A percentile compares a stretch with the other conserved stretches of the same genome.
phyloP scores from a whole-genome alignment of 2,329 filamentous ascomycete genomes.

The Penicillium sp. region DNA sequence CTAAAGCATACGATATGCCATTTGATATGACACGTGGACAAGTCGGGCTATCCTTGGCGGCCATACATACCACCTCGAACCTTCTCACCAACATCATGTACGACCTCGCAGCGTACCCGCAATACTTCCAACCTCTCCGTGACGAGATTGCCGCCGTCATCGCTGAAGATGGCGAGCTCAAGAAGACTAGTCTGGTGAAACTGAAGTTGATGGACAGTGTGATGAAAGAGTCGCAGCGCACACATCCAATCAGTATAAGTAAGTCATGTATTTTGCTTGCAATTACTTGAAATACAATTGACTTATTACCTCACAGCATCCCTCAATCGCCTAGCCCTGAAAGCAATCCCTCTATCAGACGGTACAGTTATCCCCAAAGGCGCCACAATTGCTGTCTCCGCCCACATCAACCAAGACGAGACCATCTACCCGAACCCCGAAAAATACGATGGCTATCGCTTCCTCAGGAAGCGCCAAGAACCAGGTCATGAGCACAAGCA shows the following conservation, averaged over 20 bases:
- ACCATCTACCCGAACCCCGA: constrained; percentile 28
- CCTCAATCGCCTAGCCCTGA: constrained; percentile 26
- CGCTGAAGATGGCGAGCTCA: constrained; percentile 39
- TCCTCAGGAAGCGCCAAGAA: constrained; percentile 31
- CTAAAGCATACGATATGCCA: constrained; percentile 2
- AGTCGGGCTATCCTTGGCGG: constrained; percentile 31
- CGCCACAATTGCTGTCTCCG: constrained; percentile 25
- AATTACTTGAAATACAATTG: not conserved
- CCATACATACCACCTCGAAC: constrained; percentile 37
- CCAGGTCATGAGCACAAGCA: constrained; percentile 31
- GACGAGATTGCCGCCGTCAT: constrained; percentile 51
- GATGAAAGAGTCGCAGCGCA: constrained; percentile 35
- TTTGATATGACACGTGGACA: constrained; percentile 23
- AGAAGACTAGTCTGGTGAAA: constrained; percentile 34
- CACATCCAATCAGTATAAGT: constrained; percentile 29
- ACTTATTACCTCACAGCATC: constrained; percentile 16
- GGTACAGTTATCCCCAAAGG: constrained; percentile 33
- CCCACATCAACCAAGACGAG: constrained; percentile 29
- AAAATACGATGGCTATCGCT: constrained; percentile 36
- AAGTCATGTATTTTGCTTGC: constrained; percentile 4
- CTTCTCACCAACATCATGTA: constrained; percentile 52
- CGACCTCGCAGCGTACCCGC: constrained; percentile 52
- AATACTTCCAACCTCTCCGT: constrained; percentile 53
- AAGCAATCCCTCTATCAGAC: constrained; percentile 29
- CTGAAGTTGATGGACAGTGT: constrained; percentile 38